Evolutionary conservation across 2,329 filamentous ascomycete species (phyloP), one percentile per base, ranked within the genome.

Genomic region (Plenodomus tracheiphilus): DNA sequence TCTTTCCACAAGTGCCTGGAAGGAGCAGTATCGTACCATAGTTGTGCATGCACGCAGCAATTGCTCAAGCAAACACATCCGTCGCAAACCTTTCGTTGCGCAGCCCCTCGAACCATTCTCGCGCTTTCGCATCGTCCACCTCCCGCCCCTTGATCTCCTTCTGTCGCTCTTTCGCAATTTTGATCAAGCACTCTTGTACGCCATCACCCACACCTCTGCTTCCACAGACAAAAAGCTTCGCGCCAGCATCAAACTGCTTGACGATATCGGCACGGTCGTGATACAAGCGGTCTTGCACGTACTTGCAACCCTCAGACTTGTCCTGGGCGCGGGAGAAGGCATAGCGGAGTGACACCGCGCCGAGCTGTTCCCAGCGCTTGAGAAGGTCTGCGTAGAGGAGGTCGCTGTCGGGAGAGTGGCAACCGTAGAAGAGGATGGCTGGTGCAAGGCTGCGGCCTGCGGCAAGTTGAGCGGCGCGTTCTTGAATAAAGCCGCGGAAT

Each of bases 221-320:
- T 3, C 87, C 87, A 64, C 87, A 90, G 2, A 88, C 79, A 59
- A 82, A 89, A 0, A 87, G 71, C 60, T 81, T 80, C 0, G 85
- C 80, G 0, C 78, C 79, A 4, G 67, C 54, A 0, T 75, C 69
- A 48, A 79, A 82, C 28, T 83, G 56, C 19, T 72, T 64, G 8
- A 74, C 61, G 2, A 81, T 62, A 9, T 79, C 74, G 15, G 71
- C 67, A 0, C 76, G 64, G 19, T 84, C 79, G 21, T 72, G 68
- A 56, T 75, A 77, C 47, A 84, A 57, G 11, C 76, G 65, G 40
- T 84, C 79, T 55, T 83, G 80, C 1, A 83, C 78, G 51, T 83
- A 77, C 51, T 75, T 75, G 56, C 73, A 81, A 0, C 79, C 82
- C 5, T 76, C 68, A 0, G 79, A 79, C 10, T 61, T 40, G 4